Evolutionary conservation across 768 basidiomycete genomes (phyloP).

Genomic region (Lentinula lateritia): DNA sequence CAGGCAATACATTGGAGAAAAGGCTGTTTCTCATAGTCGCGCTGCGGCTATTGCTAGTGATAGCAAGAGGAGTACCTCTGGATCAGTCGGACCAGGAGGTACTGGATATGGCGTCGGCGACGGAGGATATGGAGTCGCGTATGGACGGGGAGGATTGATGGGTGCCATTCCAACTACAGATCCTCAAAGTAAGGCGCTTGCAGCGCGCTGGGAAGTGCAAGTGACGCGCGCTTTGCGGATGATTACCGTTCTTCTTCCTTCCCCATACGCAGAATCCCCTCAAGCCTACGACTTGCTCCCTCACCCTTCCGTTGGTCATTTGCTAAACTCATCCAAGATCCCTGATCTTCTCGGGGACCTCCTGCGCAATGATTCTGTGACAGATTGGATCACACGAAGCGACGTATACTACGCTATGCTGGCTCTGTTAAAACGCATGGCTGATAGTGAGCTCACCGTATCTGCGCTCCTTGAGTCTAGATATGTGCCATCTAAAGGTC

Average conservation of each 20-base stretch:
- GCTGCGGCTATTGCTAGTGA: slow-evolving; percentile 24
- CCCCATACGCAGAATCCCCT: slow-evolving; percentile 37
- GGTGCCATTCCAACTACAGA: background rate
- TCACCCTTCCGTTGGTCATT: slow-evolving; percentile 34
- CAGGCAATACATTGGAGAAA: slow-evolving; percentile 37
- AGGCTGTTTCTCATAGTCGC: slow-evolving; percentile 31
- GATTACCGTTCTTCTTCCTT: slow-evolving; percentile 36
- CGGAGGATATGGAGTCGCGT: background rate
- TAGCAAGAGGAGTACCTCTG: slow-evolving; percentile 14
- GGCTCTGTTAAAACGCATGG: slow-evolving; percentile 38
- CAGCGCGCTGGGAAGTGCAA: slow-evolving; percentile 33
- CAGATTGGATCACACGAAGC: slow-evolving; percentile 44
- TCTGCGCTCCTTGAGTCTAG: slow-evolving; percentile 34
- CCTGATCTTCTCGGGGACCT: slow-evolving; percentile 39
- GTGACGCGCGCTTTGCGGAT: slow-evolving; percentile 31
- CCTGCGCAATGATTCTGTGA: slow-evolving; percentile 52
- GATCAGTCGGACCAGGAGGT: slow-evolving; percentile 44
- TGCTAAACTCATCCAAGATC: slow-evolving; percentile 40
- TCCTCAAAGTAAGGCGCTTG: slow-evolving; percentile 11
- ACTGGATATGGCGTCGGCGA: slow-evolving; percentile 38
- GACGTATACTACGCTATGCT: slow-evolving; percentile 46
- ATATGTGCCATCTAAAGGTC: slow-evolving; percentile 30
- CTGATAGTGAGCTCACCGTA: slow-evolving; percentile 46
- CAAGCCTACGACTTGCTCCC: slow-evolving; percentile 46
- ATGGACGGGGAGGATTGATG: background rate